Conservation (phyloP, 2,329 filamentous ascomycete genomes). For the Colletotrichum cuscutae region DNA sequence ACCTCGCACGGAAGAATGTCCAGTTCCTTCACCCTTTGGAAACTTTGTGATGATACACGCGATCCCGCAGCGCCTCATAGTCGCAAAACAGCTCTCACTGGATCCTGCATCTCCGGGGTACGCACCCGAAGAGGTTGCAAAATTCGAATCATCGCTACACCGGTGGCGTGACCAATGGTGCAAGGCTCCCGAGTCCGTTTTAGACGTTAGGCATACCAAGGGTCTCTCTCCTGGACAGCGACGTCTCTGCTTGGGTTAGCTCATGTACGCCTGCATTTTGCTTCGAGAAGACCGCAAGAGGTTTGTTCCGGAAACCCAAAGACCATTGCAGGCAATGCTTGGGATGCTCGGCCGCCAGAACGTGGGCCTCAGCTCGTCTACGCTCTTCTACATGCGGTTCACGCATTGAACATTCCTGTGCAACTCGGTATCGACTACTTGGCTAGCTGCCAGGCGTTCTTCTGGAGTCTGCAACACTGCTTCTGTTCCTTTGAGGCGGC, state of each 20-base stretch:
- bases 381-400: constrained; percentile 9
- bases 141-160: constrained; percentile 11
- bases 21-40: constrained; percentile 1
- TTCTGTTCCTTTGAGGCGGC: constrained; percentile 5
- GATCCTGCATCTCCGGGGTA: neutral
- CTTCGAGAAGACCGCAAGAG: neutral
- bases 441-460: constrained; percentile 10
- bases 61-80: constrained; percentile 1
- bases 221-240: constrained; percentile 11
- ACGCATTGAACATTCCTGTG: constrained; percentile 16
- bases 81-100: neutral
- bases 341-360: neutral
- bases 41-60: constrained; percentile 14
- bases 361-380: neutral
- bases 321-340: neutral
- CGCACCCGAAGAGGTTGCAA: neutral
- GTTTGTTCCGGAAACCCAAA: neutral
- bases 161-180: constrained; percentile 10
- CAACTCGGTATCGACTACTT: constrained; percentile 12
- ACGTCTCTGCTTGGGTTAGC: constrained; percentile 3
- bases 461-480: constrained; percentile 16
- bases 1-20: neutral
- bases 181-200: constrained; percentile 5
- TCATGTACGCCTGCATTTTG: constrained; percentile 3
- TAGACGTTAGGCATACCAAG: constrained; percentile 3